Percentiles rank a stretch among this genome's conserved stretches.
Evolutionary conservation across 768 basidiomycete genomes (phyloP).

Genomic region (Leccinum incarnatum): DNA sequence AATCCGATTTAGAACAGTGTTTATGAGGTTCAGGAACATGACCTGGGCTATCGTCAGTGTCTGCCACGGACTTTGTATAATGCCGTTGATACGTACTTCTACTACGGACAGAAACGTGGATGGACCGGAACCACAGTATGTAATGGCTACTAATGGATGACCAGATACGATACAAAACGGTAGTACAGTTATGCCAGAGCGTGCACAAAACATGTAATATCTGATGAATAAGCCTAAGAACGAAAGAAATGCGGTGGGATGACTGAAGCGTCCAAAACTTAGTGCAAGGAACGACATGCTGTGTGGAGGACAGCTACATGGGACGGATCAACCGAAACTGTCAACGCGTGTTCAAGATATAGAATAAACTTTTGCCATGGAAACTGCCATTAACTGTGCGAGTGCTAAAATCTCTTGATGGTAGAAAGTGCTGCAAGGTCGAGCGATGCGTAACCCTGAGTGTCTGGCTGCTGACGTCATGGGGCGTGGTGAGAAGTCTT

Average conservation of each 20-base stretch:
- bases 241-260: neutral
- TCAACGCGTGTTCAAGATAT: conserved; percentile 6
- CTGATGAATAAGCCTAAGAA: neutral
- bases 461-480: too few relatives aligned
- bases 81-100: neutral
- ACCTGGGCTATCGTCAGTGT: neutral
- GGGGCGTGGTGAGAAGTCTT: too few relatives aligned
- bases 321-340: neutral
- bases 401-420: conserved; percentile 20
- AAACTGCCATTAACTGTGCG: conserved; percentile 1
- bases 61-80: neutral
- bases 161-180: conserved; percentile 19
- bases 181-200: neutral
- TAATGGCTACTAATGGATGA: neutral
- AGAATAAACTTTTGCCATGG: conserved; percentile 1
- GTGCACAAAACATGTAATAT: neutral
- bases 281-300: conserved; percentile 7
- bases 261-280: conserved; percentile 1
- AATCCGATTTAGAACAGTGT: conserved; percentile 1
- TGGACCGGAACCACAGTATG: neutral
- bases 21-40: neutral
- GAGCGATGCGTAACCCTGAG: too few relatives aligned
- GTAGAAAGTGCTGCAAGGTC: conserved; percentile 27
- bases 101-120: neutral
- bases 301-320: neutral